Evolutionary conservation across 129 eudicot genomes (phyloP), one percentile per base, ranked within the genome.

Genomic region (Mikania micrantha): DNA sequence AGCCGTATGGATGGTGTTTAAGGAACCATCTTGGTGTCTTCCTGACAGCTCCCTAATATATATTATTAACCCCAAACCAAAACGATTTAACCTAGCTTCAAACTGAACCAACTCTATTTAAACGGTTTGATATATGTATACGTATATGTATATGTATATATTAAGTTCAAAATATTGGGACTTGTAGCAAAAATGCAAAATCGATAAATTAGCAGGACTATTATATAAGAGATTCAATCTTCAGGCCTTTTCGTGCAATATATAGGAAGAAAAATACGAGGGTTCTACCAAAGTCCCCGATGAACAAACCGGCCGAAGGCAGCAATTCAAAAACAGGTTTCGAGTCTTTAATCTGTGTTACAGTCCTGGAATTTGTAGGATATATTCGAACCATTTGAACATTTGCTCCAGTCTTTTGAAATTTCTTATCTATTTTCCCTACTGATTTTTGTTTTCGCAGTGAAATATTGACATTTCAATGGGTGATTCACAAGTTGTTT

Each of bases 401-500:
- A 35, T n/a, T 36, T 9, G 42, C 54, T 25, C 5, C 71, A 62
- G 32, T 25, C 3, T 62, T 25, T 3, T 34, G 13, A 0, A 39
- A 21, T 64, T 29, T 40, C 45, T 67, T 5, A 15, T 32, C 36
- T 5, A 16, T 17, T 9, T 40, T 16, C 69, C 38, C 72, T 59
- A 75, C 74, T 75, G 74, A 39, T 67, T 34, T 58, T 36, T 9
- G 19, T 44, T 35, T 75, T 45, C 24, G 63, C 79, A 68, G 75
- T 68, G 56, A 67, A 36, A 59, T 68, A 29, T 52, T 29, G 47
- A 40, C 77, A 64, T 65, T 39, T 75, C 42, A 17, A 76, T 76
- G 80, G 80, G 69, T 1, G 75, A 76, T 68, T 76, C 70, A 60
- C 70, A 76, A 32, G 80, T 45, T 49, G 80, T 10, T 27, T 28